Evolutionary conservation across 2,329 filamentous ascomycete genomes (phyloP).

Genomic region (Penicillium griseofulvum): DNA sequence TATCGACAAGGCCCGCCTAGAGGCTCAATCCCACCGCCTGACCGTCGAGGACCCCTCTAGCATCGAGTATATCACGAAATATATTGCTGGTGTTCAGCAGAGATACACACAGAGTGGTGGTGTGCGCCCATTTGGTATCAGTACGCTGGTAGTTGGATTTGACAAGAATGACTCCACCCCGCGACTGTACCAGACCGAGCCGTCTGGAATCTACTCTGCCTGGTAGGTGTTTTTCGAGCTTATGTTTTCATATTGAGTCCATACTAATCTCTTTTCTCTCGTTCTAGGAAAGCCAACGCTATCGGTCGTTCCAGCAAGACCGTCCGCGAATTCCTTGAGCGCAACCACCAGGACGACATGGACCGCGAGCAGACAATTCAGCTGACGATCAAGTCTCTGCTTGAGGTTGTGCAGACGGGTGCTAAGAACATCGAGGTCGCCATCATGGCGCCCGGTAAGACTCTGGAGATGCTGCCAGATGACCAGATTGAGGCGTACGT

Average conservation of each 20-base stretch:
- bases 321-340: conserved; percentile 95
- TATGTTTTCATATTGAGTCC: neutral
- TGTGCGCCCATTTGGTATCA: conserved; percentile 97
- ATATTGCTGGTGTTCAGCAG: conserved; percentile 96
- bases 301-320: conserved; percentile 99
- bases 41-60: conserved; percentile 96
- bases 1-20: conserved; percentile 94
- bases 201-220: conserved; percentile 98
- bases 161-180: conserved; percentile 88
- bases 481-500: conserved; percentile 97
- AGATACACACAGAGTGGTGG: conserved; percentile 98
- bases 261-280: conserved; percentile 13
- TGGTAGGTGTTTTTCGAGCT: conserved; percentile 61
- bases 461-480: conserved; percentile 87
- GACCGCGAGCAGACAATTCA: conserved; percentile 94
- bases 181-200: conserved; percentile 94
- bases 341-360: conserved; percentile 98
- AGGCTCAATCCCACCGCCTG: conserved; percentile 94
- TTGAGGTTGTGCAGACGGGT: conserved; percentile 97
- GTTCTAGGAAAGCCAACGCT: conserved; percentile 90
- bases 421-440: conserved; percentile 99
- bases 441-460: conserved; percentile 90
- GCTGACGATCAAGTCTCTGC: conserved; percentile 93
- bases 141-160: conserved; percentile 97
- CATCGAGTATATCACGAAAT: conserved; percentile 99